phyloP scores from a whole-genome alignment of 164 flowering plant genomes.

The Nymphaea colorata region DNA sequence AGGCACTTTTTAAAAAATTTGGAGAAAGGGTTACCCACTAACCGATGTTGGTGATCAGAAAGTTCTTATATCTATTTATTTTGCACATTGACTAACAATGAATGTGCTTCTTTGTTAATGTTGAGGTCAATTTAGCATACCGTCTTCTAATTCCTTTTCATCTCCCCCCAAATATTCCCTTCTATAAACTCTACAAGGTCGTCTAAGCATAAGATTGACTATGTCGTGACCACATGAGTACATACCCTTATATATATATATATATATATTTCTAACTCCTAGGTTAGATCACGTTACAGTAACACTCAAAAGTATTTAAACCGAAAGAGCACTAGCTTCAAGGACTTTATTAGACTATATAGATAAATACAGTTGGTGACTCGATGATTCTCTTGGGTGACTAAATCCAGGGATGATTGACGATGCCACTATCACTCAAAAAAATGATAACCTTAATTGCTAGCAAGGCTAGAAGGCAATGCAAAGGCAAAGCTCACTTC shows the following conservation, averaged over 20 bases:
- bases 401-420: neutral
- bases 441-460: neutral
- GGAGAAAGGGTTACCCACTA: no score
- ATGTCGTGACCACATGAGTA: slow-evolving; percentile 44
- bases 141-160: slow-evolving; percentile 41
- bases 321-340: neutral
- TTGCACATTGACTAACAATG: no score
- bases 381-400: neutral
- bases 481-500: neutral
- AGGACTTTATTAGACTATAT: neutral
- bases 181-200: slow-evolving; percentile 35
- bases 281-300: slow-evolving; percentile 24
- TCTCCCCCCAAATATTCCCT: slow-evolving; percentile 65
- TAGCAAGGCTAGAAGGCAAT: neutral
- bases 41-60: no score
- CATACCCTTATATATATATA: slow-evolving; percentile 1
- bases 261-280: slow-evolving; percentile 31
- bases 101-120: neutral
- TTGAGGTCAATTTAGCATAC: neutral
- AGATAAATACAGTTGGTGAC: slow-evolving; percentile 1
- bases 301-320: slow-evolving; percentile 14
- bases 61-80: no score
- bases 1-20: no score
- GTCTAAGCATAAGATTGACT: slow-evolving; percentile 29
- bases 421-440: neutral